A percentile compares a stretch with the other conserved stretches of the same genome.
Evolutionary conservation across 257 asterid genomes (phyloP).

Genomic region (Paulownia fortunei): DNA sequence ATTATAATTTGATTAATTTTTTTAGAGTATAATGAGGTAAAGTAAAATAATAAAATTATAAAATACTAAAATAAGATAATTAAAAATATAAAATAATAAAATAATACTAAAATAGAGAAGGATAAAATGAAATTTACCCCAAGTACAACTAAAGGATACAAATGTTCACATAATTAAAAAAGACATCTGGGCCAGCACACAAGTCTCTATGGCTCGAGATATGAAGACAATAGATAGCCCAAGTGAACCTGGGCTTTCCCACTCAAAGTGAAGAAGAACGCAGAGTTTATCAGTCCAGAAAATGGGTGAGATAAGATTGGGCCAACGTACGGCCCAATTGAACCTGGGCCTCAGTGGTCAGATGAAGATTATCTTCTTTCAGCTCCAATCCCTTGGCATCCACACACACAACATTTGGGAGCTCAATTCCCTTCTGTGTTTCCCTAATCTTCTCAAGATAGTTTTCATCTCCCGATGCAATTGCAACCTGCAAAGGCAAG

Average conservation of each 20-base stretch:
- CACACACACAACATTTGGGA: slow-evolving; percentile 64
- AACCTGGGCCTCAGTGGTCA: slow-evolving; percentile 76
- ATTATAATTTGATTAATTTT: no score
- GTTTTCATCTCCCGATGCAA: slow-evolving; percentile 63
- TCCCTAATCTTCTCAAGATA: slow-evolving; percentile 61
- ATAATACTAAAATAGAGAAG: no score
- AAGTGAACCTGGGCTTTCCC: background rate
- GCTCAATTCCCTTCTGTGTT: slow-evolving; percentile 57
- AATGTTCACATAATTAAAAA: no score
- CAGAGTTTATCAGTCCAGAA: slow-evolving; percentile 17
- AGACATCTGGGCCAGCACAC: no score
- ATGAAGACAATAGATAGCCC: background rate
- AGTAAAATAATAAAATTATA: no score
- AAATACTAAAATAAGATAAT: no score
- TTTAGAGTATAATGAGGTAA: no score
- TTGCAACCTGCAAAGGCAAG: slow-evolving; percentile 55
- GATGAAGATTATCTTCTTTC: slow-evolving; percentile 68
- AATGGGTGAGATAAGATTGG: slow-evolving; percentile 53
- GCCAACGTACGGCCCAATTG: slow-evolving; percentile 64
- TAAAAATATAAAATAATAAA: no score
- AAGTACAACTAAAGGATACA: no score
- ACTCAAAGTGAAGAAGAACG: background rate
- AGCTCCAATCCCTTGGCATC: slow-evolving; percentile 78
- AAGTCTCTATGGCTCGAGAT: no score
- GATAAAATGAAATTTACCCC: no score